Conservation (phyloP, 768 basidiomycete genomes). For the Mycena filopes region DNA sequence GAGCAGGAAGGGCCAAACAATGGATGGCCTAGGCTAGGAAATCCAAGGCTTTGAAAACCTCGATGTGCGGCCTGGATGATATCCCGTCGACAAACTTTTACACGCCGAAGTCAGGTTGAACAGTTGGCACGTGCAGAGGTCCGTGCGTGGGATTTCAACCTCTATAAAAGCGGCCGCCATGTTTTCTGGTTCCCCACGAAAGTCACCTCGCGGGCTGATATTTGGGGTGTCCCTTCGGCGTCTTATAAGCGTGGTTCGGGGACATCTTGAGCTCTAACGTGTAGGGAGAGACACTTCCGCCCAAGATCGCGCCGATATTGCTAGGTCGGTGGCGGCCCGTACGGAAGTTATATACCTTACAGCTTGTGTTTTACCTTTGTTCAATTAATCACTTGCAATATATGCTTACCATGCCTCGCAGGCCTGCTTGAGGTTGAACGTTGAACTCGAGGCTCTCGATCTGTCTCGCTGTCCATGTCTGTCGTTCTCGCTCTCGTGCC, state of each 20-base stretch:
- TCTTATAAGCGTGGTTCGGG: slow-evolving; percentile 39
- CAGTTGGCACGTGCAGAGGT: too few species aligned
- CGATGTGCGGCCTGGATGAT: too few species aligned
- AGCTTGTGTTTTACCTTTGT: background rate
- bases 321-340: slow-evolving; percentile 72
- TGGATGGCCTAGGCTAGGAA: too few species aligned
- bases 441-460: too few species aligned
- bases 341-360: slow-evolving; percentile 57
- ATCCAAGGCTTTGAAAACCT: too few species aligned
- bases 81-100: slow-evolving; percentile 34
- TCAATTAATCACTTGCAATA: background rate
- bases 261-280: slow-evolving; percentile 64
- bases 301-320: slow-evolving; percentile 72
- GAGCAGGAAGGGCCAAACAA: too few species aligned
- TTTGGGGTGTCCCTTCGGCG: slow-evolving; percentile 65
- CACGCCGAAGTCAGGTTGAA: slow-evolving; percentile 25
- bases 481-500: too few species aligned
- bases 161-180: too few species aligned
- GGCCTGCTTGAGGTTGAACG: too few species aligned
- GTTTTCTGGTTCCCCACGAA: slow-evolving; percentile 53
- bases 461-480: too few species aligned
- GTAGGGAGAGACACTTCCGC: slow-evolving; percentile 74
- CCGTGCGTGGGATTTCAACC: too few species aligned
- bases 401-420: background rate
- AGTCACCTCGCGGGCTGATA: slow-evolving; percentile 81